These are phyloP conservation scores for Wolfiporia cocos DNA, from an alignment of 1,284 basidiomycete genomes.

Conservation along the genomic window DNA sequence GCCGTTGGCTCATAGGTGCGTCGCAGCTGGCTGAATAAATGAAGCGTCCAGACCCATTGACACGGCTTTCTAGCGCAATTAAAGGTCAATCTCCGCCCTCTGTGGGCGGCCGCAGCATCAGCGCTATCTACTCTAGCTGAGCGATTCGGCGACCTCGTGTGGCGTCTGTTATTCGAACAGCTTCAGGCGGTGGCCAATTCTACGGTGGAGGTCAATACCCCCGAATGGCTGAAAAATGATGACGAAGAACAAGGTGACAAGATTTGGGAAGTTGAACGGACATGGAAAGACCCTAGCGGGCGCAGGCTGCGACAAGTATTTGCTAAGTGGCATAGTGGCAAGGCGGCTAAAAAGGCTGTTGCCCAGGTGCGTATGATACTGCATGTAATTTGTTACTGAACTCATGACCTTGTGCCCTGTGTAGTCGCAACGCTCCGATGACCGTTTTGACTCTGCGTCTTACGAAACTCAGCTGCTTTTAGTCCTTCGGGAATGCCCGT, in stretches of 20 bases:
- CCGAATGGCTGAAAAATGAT: slow-evolving; percentile 19
- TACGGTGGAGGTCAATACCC: slow-evolving; percentile 11
- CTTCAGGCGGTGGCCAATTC: slow-evolving; percentile 31
- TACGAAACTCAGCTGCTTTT: slow-evolving; percentile 81
- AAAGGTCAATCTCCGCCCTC: slow-evolving; percentile 85
- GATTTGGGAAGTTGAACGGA: slow-evolving; percentile 59
- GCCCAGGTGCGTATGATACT: slow-evolving; percentile 28
- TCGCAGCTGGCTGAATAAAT: not conserved
- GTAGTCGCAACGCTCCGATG: slow-evolving; percentile 52
- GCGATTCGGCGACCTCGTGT: slow-evolving; percentile 63
- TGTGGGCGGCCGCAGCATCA: slow-evolving; percentile 80
- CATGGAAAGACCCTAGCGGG: slow-evolving; percentile 70
- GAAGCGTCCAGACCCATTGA: no score
- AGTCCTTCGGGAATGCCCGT: slow-evolving; percentile 58
- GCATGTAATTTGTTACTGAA: not conserved
- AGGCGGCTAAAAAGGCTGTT: slow-evolving; percentile 20
- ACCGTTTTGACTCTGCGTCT: slow-evolving; percentile 68
- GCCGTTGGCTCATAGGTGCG: slow-evolving; percentile 60
- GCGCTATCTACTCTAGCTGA: slow-evolving; percentile 58
- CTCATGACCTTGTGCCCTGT: slow-evolving; percentile 1
- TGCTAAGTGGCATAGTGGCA: slow-evolving; percentile 37
- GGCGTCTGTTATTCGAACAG: slow-evolving; percentile 67
- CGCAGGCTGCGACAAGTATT: slow-evolving; percentile 49
- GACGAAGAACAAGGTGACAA: slow-evolving; percentile 30
- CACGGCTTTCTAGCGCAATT: slow-evolving; percentile 65